Percentiles rank a stretch among this genome's conserved stretches.
Conservation (phyloP, 192 early-diverging fungal species). For the Neocallimastix lanati region DNA sequence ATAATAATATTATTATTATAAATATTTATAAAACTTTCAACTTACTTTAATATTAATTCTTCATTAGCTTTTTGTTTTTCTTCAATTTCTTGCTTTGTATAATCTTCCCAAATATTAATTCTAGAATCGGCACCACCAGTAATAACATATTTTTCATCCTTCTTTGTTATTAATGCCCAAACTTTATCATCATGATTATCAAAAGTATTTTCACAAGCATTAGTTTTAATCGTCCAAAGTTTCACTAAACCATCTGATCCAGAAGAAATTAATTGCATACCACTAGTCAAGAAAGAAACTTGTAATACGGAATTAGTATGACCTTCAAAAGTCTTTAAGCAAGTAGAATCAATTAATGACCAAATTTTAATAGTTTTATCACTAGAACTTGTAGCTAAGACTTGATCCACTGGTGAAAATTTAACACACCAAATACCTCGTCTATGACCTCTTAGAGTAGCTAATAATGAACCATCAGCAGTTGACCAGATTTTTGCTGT, state of each 20-base stretch:
- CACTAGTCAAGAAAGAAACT: conserved; percentile 63
- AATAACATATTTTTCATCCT: conserved; percentile 41
- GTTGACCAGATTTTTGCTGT: conserved; percentile 79
- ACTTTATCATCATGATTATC: conserved; percentile 86
- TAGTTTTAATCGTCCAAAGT: conserved; percentile 83
- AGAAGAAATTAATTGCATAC: conserved; percentile 69
- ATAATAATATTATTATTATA: conserved; percentile 3
- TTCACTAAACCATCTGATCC: conserved; percentile 91
- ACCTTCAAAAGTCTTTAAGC: conserved; percentile 90
- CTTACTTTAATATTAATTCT: conserved; percentile 52
- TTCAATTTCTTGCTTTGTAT: conserved; percentile 60
- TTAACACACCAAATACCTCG: conserved; percentile 87
- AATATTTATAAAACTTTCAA: neutral
- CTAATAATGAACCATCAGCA: conserved; percentile 58
- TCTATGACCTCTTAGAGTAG: conserved; percentile 73
- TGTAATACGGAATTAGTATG: conserved; percentile 91
- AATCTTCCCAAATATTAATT: conserved; percentile 84
- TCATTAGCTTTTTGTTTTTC: conserved; percentile 51
- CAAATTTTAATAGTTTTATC: conserved; percentile 93
- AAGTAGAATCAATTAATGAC: conserved; percentile 71
- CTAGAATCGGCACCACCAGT: conserved; percentile 82
- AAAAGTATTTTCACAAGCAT: conserved; percentile 74
- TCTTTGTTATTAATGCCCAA: conserved; percentile 70
- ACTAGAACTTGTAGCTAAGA: conserved; percentile 73
- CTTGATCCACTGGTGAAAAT: conserved; percentile 93